Evolutionary conservation across 2,329 filamentous ascomycete genomes (phyloP).

Genomic region (Hypoxylon sp.): DNA sequence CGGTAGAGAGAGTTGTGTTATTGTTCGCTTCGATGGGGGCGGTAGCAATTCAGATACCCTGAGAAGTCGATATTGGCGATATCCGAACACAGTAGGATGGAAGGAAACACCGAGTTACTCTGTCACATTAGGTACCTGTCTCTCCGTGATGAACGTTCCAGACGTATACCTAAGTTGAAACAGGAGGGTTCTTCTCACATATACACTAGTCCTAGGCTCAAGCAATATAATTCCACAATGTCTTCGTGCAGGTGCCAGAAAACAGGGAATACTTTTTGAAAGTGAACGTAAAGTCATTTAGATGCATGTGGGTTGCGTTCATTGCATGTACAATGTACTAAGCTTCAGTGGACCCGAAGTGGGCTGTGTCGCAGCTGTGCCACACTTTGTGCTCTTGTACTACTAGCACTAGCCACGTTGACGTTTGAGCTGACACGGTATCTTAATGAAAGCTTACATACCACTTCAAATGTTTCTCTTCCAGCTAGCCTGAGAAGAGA

Average conservation of each 20-base stretch:
- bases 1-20: slow-evolving; percentile 33
- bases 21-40: not conserved
- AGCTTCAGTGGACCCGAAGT: not conserved
- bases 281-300: not conserved
- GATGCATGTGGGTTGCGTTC: not conserved
- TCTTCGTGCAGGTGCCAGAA: not conserved
- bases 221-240: not conserved
- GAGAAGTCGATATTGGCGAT: not conserved
- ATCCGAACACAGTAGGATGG: not conserved
- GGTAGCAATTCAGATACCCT: not conserved
- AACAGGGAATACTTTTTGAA: not conserved
- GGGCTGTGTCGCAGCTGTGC: slow-evolving; percentile 14
- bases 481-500: slow-evolving; percentile 38
- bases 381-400: slow-evolving; percentile 22
- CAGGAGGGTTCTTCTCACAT: not conserved
- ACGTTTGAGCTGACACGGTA: slow-evolving; percentile 47
- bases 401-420: slow-evolving; percentile 38
- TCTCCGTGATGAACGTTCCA: not conserved
- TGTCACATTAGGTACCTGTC: not conserved
- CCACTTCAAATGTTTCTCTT: slow-evolving; percentile 32
- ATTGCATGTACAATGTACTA: not conserved
- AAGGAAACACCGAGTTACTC: not conserved
- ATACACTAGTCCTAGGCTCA: not conserved
- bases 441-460: slow-evolving; percentile 40
- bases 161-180: not conserved